Evolutionary conservation across 2,329 filamentous ascomycete species (phyloP).

Genomic region (Verticillium albo-atrum): DNA sequence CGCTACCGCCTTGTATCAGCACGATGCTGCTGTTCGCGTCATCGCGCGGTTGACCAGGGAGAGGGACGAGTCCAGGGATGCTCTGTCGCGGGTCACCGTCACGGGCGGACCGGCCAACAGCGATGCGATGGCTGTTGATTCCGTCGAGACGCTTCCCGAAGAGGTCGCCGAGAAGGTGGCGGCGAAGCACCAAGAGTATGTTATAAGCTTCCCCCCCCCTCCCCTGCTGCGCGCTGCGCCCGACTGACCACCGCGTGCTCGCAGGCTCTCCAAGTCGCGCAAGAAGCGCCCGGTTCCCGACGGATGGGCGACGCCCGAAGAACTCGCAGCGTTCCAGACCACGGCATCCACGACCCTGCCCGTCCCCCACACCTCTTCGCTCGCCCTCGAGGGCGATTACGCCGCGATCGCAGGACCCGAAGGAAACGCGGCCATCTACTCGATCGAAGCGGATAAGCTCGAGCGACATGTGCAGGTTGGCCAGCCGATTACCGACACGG

Average conservation of each 20-base stretch:
- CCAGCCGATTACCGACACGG: conserved; percentile 61
- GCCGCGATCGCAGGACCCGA: conserved; percentile 72
- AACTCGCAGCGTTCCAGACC: conserved; percentile 50
- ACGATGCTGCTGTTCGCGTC: conserved; percentile 93
- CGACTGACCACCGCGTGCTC: conserved; percentile 1
- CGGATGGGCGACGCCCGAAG: conserved; percentile 76
- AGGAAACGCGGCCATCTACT: conserved; percentile 72
- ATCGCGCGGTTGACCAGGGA: conserved; percentile 89
- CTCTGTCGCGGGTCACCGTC: conserved; percentile 80
- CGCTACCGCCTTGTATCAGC: conserved; percentile 89
- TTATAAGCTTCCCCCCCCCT: conserved; percentile 12
- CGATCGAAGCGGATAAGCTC: conserved; percentile 61
- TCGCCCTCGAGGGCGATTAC: conserved; percentile 53
- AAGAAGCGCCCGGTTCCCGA: conserved; percentile 85
- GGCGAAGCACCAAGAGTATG: conserved; percentile 73
- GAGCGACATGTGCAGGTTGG: conserved; percentile 63
- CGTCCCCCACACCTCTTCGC: conserved; percentile 43
- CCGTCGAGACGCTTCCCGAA: conserved; percentile 66
- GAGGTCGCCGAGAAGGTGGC: conserved; percentile 70
- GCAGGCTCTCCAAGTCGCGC: conserved; percentile 77
- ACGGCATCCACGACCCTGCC: conserved; percentile 40
- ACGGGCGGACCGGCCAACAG: conserved; percentile 52
- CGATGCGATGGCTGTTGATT: conserved; percentile 91
- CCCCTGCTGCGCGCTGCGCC: neutral
- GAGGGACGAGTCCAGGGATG: conserved; percentile 86